These are phyloP conservation scores for Cutaneotrichosporon daszewskae DNA, from an alignment of 1,284 basidiomycete species.

Conservation along the genomic window DNA sequence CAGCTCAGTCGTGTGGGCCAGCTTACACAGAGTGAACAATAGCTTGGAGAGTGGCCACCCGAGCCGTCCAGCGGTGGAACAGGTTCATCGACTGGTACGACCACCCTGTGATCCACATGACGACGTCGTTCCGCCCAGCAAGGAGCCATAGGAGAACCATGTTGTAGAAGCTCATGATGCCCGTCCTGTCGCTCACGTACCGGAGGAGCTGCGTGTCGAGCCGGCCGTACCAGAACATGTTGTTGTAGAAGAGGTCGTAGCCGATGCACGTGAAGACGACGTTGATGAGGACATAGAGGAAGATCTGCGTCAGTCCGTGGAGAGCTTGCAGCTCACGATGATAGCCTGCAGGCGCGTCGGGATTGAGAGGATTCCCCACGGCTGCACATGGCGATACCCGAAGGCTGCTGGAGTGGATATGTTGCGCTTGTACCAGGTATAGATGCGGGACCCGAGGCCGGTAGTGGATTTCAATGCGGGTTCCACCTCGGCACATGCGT, in stretches of 20 bases:
- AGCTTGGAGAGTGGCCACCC: slow-evolving; percentile 21
- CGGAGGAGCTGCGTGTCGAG: slow-evolving; percentile 15
- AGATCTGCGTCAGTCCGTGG: slow-evolving; percentile 18
- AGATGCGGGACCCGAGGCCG: no score
- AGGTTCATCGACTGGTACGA: slow-evolving; percentile 24
- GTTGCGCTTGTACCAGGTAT: slow-evolving; percentile 18
- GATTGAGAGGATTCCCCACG: slow-evolving; percentile 22
- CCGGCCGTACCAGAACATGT: slow-evolving; percentile 15
- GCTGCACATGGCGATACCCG: slow-evolving; percentile 21
- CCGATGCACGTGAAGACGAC: slow-evolving; percentile 45
- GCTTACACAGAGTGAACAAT: slow-evolving; percentile 22
- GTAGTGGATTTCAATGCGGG: no score
- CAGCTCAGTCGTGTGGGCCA: background rate
- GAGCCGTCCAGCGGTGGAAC: slow-evolving; percentile 33
- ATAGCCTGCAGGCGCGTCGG: slow-evolving; percentile 28
- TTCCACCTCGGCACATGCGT: no score
- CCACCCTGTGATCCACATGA: slow-evolving; percentile 37
- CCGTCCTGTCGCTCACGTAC: slow-evolving; percentile 27
- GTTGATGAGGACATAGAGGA: slow-evolving; percentile 24
- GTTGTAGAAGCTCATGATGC: slow-evolving; percentile 32
- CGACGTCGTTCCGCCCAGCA: slow-evolving; percentile 30
- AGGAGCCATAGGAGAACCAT: slow-evolving; percentile 25
- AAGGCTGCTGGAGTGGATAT: slow-evolving; percentile 23
- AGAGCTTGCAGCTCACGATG: slow-evolving; percentile 19
- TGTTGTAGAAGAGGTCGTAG: slow-evolving; percentile 53